Base-by-base conservation (phyloP, 2,329 filamentous ascomycete genomes). In the Xylaria sp. region DNA sequence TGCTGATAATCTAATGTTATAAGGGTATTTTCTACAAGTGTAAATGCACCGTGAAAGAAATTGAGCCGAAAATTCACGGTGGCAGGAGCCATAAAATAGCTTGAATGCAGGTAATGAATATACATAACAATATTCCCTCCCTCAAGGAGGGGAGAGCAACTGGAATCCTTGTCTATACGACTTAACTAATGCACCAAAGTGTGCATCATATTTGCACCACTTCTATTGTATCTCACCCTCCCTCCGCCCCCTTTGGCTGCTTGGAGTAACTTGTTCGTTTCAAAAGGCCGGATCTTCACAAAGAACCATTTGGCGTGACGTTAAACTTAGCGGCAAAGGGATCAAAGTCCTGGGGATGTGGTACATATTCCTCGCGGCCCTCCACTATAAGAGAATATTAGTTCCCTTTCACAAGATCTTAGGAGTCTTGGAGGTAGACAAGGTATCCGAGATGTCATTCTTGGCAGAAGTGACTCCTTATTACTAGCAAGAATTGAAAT, bases 341-440 rank as follows among this genome's bases (percentile, higher is more conserved):
- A 57, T 79, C 78, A 39, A 77, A 73, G 23, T 72, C 65, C 20
- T 76, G 72, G 18, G 63, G 53, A 15, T 72, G 72, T 1, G 77
- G 73, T n/a, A 72, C 81, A 78, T 90, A 89, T 78, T 91, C 88
- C 72, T 86, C 83, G 48, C 76, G 75, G 69, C 82, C 81, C 13
- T 84, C 83, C 46, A 89, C 78, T 4, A 71, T 70, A 57, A 36
- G 10, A 36, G 1, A 3, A 36, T 28, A 20, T 52, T 25, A 63
- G 50, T 7, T 2, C 15, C 30, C 32, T 50, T 20, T 23, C n/a
- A 9, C 9, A 28, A 28, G 20, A 5, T 25, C 6, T 13, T 13
- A 5, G 15, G 20, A 5, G 3, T 18, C 25, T 45, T 4, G n/a
- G 8, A 28, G 41, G 2, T 36, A 48, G 39, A 25, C 2, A 59